Percentiles rank a stretch among this genome's conserved stretches.
These are phyloP conservation scores for Porogramme epimiltina DNA, from an alignment of 1,284 basidiomycete species.

Conservation along the genomic window DNA sequence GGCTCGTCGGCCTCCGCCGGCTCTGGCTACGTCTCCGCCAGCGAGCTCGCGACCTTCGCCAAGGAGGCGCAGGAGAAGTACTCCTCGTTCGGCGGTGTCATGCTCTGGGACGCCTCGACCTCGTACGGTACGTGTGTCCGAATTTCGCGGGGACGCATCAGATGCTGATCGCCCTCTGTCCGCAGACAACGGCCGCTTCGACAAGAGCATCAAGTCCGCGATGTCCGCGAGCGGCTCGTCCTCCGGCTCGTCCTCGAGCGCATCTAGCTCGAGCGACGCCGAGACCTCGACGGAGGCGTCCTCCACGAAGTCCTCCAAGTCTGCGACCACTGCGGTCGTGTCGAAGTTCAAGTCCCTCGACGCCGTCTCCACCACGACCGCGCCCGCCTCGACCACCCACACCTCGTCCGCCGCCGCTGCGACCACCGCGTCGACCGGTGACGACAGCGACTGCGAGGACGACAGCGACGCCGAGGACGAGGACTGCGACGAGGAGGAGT, in stretches of 20 bases:
- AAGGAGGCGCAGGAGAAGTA: slow-evolving; percentile 45
- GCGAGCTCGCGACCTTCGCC: slow-evolving; percentile 46
- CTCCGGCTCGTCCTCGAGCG: slow-evolving; percentile 18
- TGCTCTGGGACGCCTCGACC: slow-evolving; percentile 45
- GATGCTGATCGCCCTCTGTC: background rate
- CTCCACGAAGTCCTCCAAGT: background rate
- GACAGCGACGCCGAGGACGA: slow-evolving; percentile 30
- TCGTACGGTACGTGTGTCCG: slow-evolving; percentile 26
- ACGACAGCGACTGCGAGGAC: slow-evolving; percentile 39
- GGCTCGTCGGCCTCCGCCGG: slow-evolving; percentile 48
- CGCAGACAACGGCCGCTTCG: slow-evolving; percentile 31
- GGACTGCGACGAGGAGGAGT: slow-evolving; percentile 10
- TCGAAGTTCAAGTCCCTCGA: too few relatives aligned
- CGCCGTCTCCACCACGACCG: slow-evolving; percentile 23
- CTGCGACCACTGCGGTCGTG: slow-evolving; percentile 23
- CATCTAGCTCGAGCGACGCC: background rate
- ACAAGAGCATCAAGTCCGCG: slow-evolving; percentile 30
- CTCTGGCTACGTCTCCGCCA: slow-evolving; percentile 50
- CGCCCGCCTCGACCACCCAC: slow-evolving; percentile 19
- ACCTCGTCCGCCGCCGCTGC: slow-evolving; percentile 17
- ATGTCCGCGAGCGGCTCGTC: slow-evolving; percentile 22
- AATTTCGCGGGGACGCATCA: too few relatives aligned
- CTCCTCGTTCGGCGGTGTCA: slow-evolving; percentile 66
- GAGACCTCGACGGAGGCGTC: too few relatives aligned
- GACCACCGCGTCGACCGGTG: slow-evolving; percentile 31